Evolutionary conservation across 352 stramenopile genomes (phyloP), one percentile per base, ranked within the genome.

Genomic region (Pythium utonaiense): DNA sequence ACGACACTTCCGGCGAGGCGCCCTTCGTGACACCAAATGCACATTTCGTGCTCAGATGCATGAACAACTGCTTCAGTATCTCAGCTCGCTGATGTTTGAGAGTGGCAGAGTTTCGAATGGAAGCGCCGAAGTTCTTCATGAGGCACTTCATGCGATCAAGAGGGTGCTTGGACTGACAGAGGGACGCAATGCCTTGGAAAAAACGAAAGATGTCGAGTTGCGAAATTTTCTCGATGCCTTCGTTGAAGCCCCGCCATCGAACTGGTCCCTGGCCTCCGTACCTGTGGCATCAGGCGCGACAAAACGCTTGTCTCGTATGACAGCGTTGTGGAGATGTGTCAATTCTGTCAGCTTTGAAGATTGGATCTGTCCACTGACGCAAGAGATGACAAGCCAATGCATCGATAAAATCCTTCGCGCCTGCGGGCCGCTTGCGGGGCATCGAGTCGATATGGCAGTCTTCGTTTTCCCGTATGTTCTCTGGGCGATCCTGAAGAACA

Each of bases 381-480:
- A 80, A 3, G 71, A 65, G 21, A 60, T 93, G 53, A 56, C 74
- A 8, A 61, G 44, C 19, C 36, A 72, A 13, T 77, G 71, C 7
- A 42, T 40, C 13, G 76, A 95, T 62, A 58, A 52, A 7, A 62
- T 93, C 9, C 49, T 95, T n/a, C 65, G 66, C 19, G 66, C 71
- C 8, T 93, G 83, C 31, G 63, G 68, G 1, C 52, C 57, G 3
- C 55, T 95, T 19, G 45, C 68, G 30, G 49, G 60, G 8, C 54
- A 83, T 60, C 70, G 78, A 31, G 55, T 67, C 19, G 79, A 91
- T 53, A 70, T 93, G 44, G 79, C 83, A 8, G 62, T 91, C 17
- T 93, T 93, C 42, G 58, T 93, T 3, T 91, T 96, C 50, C 85
- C 86, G 0, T 90, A 88, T 25, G 69, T 74, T 6, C 34, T 96